Conservation (phyloP, 495 filamentous ascomycete genomes). For the Annulohypoxylon moriforme region DNA sequence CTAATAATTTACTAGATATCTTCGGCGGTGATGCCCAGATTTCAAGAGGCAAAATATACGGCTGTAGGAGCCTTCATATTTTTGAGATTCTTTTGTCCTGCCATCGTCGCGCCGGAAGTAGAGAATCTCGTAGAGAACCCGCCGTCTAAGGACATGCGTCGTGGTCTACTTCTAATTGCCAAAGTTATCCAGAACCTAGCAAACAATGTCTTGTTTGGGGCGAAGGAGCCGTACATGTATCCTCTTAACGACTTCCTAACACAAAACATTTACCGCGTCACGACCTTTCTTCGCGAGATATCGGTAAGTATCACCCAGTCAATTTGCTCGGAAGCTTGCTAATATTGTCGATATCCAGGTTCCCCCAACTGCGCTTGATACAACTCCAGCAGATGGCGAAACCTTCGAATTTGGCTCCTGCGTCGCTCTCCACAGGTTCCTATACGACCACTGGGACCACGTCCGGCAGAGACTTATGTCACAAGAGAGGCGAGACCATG, state of each 20-base stretch:
- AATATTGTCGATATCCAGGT: slow-evolving; percentile 45
- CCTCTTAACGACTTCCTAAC: slow-evolving; percentile 73
- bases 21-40: slow-evolving; percentile 65
- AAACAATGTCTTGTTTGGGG: slow-evolving; percentile 76
- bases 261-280: slow-evolving; percentile 71
- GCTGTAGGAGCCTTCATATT: slow-evolving; percentile 77
- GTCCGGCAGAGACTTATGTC: slow-evolving; percentile 70
- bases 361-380: slow-evolving; percentile 52
- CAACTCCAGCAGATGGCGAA: slow-evolving; percentile 54
- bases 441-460: slow-evolving; percentile 76
- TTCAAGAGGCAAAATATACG: slow-evolving; percentile 75
- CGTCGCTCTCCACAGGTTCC: slow-evolving; percentile 71
- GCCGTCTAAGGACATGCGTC: slow-evolving; percentile 72
- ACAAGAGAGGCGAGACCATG: slow-evolving; percentile 63
- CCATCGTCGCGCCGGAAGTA: slow-evolving; percentile 73
- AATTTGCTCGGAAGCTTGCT: background rate
- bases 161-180: slow-evolving; percentile 72
- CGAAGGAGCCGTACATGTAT: slow-evolving; percentile 76
- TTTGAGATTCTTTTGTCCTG: slow-evolving; percentile 75
- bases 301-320: slow-evolving; percentile 55
- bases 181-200: slow-evolving; percentile 76
- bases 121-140: slow-evolving; percentile 68
- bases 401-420: slow-evolving; percentile 75
- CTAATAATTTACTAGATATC: slow-evolving; percentile 59
- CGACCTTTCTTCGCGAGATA: slow-evolving; percentile 71